phyloP scores from a whole-genome alignment of 805 yeast genomes.

The Lipomyces yamadae region DNA sequence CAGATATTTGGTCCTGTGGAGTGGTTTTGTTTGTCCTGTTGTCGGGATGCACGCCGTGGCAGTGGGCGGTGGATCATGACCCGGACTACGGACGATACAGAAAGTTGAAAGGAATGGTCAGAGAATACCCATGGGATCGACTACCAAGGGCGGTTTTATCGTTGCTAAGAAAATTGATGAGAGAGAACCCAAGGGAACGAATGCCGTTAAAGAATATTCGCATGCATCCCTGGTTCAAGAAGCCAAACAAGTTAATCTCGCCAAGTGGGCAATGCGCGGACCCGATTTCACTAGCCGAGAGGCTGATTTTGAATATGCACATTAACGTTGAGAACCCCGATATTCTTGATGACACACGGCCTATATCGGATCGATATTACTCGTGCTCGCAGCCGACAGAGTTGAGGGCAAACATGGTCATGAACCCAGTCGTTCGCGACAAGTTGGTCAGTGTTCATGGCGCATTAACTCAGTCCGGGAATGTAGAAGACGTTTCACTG shows the following conservation, averaged over 20 bases:
- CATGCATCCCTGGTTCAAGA: constrained; percentile 61
- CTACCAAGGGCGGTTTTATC: constrained; percentile 57
- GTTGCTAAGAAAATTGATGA: constrained; percentile 58
- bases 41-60: constrained; percentile 76
- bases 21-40: constrained; percentile 64
- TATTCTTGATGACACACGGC: not conserved
- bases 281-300: constrained; percentile 56
- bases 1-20: constrained; percentile 66
- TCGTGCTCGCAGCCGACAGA: constrained; percentile 31
- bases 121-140: constrained; percentile 59
- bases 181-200: constrained; percentile 55
- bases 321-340: constrained; percentile 46
- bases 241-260: constrained; percentile 52
- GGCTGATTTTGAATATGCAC: constrained; percentile 57
- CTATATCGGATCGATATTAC: constrained; percentile 3
- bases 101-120: constrained; percentile 53
- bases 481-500: constrained; percentile 39
- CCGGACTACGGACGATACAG: constrained; percentile 52
- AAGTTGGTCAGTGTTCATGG: not conserved
- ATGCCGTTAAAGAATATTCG: constrained; percentile 50
- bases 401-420: constrained; percentile 7
- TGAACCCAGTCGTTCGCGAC: constrained; percentile 3
- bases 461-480: constrained; percentile 7
- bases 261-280: constrained; percentile 59
- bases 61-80: constrained; percentile 61